phyloP scores from a whole-genome alignment of 208 protist genomes.

The Wallacemonas sp. region DNA sequence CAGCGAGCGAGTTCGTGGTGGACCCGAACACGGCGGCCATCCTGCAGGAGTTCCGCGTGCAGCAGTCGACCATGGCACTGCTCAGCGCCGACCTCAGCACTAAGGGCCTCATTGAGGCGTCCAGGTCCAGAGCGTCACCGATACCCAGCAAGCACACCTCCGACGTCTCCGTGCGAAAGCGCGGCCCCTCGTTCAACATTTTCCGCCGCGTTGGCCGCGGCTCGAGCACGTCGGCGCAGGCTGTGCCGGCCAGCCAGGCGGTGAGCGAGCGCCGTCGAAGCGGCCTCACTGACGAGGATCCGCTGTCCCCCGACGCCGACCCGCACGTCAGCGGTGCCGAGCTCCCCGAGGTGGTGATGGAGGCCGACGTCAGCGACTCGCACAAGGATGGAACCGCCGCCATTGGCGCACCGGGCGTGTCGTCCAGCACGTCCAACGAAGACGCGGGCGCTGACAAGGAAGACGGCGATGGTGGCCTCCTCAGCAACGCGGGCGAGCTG shows the following conservation, averaged over 20 bases:
- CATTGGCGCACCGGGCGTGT: not conserved
- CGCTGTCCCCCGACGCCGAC: not conserved
- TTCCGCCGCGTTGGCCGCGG: slow-evolving; percentile 4
- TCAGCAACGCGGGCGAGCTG: slow-evolving; percentile 24
- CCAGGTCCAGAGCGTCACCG: not conserved
- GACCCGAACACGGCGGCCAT: slow-evolving; percentile 14
- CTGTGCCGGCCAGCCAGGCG: not conserved
- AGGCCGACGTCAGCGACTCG: not conserved
- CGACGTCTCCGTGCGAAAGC: not conserved
- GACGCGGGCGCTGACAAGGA: not conserved
- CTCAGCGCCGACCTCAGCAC: slow-evolving; percentile 26
- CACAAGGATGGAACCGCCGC: not conserved
- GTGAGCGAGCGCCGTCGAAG: not conserved
- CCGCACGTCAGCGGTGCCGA: slow-evolving; percentile 15
- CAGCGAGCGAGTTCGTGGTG: slow-evolving; percentile 3
- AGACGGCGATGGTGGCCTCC: not conserved
- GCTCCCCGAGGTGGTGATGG: slow-evolving; percentile 1
- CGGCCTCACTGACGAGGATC: not conserved
- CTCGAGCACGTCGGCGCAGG: not conserved
- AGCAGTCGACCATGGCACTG: slow-evolving; percentile 32
- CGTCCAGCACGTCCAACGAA: slow-evolving; percentile 14
- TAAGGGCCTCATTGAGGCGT: slow-evolving; percentile 3
- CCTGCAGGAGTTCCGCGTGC: slow-evolving; percentile 23
- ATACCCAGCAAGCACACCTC: not conserved
- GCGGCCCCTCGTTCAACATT: not conserved